Percentiles rank a stretch among this genome's conserved stretches.
phyloP scores from a whole-genome alignment of 1,284 basidiomycete species.

The Hypsizygus ulmarius region DNA sequence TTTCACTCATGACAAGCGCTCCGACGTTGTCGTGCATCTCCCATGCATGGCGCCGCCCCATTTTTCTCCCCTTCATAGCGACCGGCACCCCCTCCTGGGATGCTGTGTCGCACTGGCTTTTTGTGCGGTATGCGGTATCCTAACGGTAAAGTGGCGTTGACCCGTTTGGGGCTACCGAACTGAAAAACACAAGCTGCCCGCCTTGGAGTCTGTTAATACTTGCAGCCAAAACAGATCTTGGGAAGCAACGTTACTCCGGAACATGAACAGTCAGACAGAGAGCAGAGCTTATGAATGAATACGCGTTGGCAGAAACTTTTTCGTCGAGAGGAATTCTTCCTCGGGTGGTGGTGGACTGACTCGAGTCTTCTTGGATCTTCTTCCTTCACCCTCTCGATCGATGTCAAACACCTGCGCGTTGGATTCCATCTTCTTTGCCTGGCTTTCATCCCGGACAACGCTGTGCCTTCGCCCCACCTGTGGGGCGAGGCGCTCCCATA shows the following conservation, averaged over 20 bases:
- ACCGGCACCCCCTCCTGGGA: conserved; percentile 16
- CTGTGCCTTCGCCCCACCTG: conserved; percentile 29
- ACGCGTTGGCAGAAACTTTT: conserved; percentile 8
- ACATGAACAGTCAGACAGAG: conserved; percentile 45
- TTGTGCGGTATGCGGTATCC: conserved; percentile 21
- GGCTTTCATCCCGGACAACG: conserved; percentile 43
- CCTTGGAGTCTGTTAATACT: conserved; percentile 19
- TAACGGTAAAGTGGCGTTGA: conserved; percentile 20
- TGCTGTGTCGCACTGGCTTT: conserved; percentile 31
- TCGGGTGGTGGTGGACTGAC: conserved; percentile 1
- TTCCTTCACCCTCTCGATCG: conserved; percentile 31
- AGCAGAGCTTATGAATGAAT: conserved; percentile 33
- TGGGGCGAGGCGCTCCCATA: conserved; percentile 35
- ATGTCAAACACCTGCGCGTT: conserved; percentile 38
- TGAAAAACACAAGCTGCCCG: conserved; percentile 16
- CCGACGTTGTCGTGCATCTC: conserved; percentile 27
- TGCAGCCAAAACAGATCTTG: conserved; percentile 1
- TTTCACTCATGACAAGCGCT: conserved; percentile 38
- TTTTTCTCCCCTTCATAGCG: conserved; percentile 15
- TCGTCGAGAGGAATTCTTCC: conserved; percentile 12
- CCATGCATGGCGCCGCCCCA: conserved; percentile 13
- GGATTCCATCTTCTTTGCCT: conserved; percentile 47
- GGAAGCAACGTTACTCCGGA: conserved; percentile 46
- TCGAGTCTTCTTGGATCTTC: conserved; percentile 10
- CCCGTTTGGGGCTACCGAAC: conserved; percentile 17